Base-by-base conservation (phyloP, 2,329 filamentous ascomycete species). In the Aspergillus tanneri region DNA sequence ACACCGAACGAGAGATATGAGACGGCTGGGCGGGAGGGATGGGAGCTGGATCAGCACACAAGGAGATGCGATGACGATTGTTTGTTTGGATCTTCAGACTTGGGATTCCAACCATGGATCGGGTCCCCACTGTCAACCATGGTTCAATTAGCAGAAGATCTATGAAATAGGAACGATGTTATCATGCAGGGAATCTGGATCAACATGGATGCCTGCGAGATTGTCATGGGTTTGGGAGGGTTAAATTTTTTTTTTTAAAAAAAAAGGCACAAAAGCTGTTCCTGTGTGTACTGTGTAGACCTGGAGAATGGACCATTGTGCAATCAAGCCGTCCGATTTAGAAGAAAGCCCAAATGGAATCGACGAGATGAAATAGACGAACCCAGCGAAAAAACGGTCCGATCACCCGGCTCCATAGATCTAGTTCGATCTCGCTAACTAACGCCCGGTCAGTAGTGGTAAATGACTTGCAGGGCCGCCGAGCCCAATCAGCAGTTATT, bases 61-160 rank as follows among this genome's bases (percentile, higher is more conserved):
- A 23, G 39, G 18, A 25, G 27, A 23, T n/a, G 27, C 30, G 12
- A 23, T 39, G 22, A 16, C 43, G 46, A 47, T 51, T 54, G 57
- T 57, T 59, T 59, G 58, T 54, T 52, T 52, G 21, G 25, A 21
- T 36, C 22, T n/a, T 30, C 28, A 25, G 28, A 23, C 25, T 42
- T 47, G 43, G 28, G 28, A 28, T n/a, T n/a, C n/a, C n/a, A n/a
- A 27, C 34, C 25, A 32, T 39, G 37, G 41, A 34, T 43, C 35
- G 19, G 25, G 50, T 52, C 46, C 57, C 58, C 30, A 52, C 61
- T 54, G 18, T n/a, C 30, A 43, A 22, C 25, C 28, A 43, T 28
- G 12, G 19, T 21, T n/a, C 8, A 34, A 14, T 14, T 6, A 32
- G 40, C 28, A 14, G 28, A 34, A 7, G 4, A 18, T 34, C n/a